Base-by-base conservation (phyloP, 2,329 filamentous ascomycete species). In the Hymenoscyphus infarciens region DNA sequence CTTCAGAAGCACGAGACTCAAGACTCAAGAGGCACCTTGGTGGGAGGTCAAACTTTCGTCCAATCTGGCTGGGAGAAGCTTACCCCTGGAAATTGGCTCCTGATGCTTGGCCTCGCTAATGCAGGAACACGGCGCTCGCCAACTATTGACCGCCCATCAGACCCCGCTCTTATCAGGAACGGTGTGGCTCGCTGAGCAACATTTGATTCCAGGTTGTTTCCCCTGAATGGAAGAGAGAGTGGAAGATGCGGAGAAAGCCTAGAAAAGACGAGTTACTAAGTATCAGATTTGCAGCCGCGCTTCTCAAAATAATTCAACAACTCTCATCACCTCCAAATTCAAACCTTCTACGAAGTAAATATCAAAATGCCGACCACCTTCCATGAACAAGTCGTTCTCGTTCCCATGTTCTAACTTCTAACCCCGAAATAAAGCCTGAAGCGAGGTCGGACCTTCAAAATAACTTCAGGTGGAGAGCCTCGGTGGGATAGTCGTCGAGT, bases 211-310 rank as follows among this genome's bases (percentile, higher is more conserved):
- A n/a, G n/a, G n/a, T n/a, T 38, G 35, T 38, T 38, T 22, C 19
- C 45, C 45, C 45, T 52, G 45, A 22, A 52, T 52, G 45, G 45
- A 52, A 52, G 45, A 52, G 22, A 52, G 45, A 52, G 22, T 52
- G 45, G 45, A 52, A 52, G 19, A 52, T 52, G 45, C 45, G 45
- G 19, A 22, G 45, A 52, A 25, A 19, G 19, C 11, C 35, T 38
- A 38, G 45, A 52, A 52, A 22, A 38, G 35, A 38, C 13, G 35
- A 38, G 16, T 38, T 38, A n/a, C n/a, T n/a, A n/a, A n/a, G n/a
- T n/a, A 52, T 52, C 45, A 52, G 8, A 25, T 25, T 52, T 13
- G 22, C 45, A 52, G 19, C 45, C 45, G n/a, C 45, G 19, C 45
- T 52, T 52, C 45, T 52, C 45, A 25, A 52, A 52, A 52, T 52